Percentiles rank a stretch among this genome's conserved stretches.
Conservation (phyloP, 257 asterid species). For the Ilex aquifolium region DNA sequence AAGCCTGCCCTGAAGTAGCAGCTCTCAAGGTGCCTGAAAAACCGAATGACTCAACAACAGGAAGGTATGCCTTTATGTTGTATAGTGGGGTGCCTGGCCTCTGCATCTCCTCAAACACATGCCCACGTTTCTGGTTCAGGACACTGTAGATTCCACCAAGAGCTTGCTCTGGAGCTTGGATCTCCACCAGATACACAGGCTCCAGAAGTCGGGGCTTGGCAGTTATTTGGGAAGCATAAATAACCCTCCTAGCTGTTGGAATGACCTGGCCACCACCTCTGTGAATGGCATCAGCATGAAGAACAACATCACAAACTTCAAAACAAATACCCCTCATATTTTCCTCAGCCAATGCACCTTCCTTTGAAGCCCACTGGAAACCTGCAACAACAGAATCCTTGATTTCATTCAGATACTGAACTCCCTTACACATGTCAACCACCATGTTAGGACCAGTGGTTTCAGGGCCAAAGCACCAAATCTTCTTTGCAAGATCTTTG, state of each 20-base stretch:
- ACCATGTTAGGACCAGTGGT: slow-evolving; percentile 53
- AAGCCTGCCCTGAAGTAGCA: slow-evolving; percentile 40
- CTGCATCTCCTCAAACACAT: slow-evolving; percentile 43
- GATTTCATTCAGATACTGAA: slow-evolving; percentile 46
- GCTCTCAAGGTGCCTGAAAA: slow-evolving; percentile 42
- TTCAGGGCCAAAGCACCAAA: slow-evolving; percentile 52
- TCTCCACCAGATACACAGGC: slow-evolving; percentile 40
- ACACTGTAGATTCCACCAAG: slow-evolving; percentile 50
- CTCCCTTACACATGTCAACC: slow-evolving; percentile 58
- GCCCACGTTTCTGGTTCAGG: slow-evolving; percentile 43
- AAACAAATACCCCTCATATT: slow-evolving; percentile 43
- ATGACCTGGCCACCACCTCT: slow-evolving; percentile 47
- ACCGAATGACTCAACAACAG: slow-evolving; percentile 38
- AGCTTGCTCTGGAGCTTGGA: slow-evolving; percentile 44
- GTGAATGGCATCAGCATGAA: slow-evolving; percentile 44
- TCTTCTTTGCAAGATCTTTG: slow-evolving; percentile 53
- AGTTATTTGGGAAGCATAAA: slow-evolving; percentile 36
- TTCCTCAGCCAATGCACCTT: slow-evolving; percentile 40
- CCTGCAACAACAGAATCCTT: slow-evolving; percentile 49
- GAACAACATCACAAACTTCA: slow-evolving; percentile 45
- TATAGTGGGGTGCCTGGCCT: slow-evolving; percentile 41
- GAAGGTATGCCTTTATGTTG: slow-evolving; percentile 41
- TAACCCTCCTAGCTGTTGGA: slow-evolving; percentile 39
- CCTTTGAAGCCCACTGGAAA: slow-evolving; percentile 52
- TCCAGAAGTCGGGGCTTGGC: slow-evolving; percentile 45